phyloP scores from a whole-genome alignment of 1,284 basidiomycete species.

The Pascua guehoae region DNA sequence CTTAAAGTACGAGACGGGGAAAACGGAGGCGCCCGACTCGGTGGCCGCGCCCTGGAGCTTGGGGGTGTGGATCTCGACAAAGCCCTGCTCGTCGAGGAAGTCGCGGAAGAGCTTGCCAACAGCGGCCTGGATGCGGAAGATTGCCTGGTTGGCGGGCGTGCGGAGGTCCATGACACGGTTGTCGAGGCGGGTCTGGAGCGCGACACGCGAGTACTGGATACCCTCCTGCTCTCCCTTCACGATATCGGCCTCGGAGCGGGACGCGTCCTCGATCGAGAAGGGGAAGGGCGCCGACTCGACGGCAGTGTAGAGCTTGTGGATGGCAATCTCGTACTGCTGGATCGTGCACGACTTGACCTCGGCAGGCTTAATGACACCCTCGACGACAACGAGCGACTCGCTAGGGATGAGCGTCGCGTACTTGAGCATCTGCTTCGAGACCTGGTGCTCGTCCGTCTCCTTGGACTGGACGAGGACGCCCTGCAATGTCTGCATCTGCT shows the following conservation, averaged over 20 bases:
- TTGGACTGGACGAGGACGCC: slow-evolving; percentile 62
- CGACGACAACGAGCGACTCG: slow-evolving; percentile 90
- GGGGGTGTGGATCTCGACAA: slow-evolving; percentile 91
- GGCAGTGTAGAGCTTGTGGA: slow-evolving; percentile 79
- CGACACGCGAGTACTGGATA: slow-evolving; percentile 57
- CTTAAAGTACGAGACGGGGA: slow-evolving; percentile 98
- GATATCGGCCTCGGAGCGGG: slow-evolving; percentile 73
- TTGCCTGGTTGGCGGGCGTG: slow-evolving; percentile 94
- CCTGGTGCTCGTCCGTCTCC: slow-evolving; percentile 62
- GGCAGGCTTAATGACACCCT: slow-evolving; percentile 76
- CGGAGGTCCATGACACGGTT: slow-evolving; percentile 92
- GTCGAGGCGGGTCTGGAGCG: slow-evolving; percentile 89
- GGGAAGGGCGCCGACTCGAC: slow-evolving; percentile 72
- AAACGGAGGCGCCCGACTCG: slow-evolving; percentile 93
- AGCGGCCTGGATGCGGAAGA: slow-evolving; percentile 87
- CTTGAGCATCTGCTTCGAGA: slow-evolving; percentile 98
- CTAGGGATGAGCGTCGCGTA: slow-evolving; percentile 73
- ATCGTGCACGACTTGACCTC: slow-evolving; percentile 87
- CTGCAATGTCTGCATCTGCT: slow-evolving; percentile 85
- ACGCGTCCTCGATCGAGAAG: slow-evolving; percentile 91
- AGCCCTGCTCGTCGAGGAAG: slow-evolving; percentile 66
- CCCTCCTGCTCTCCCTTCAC: slow-evolving; percentile 55
- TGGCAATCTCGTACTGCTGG: slow-evolving; percentile 81
- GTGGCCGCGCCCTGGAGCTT: slow-evolving; percentile 97
- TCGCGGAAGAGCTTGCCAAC: slow-evolving; percentile 87